A percentile compares a stretch with the other conserved stretches of the same genome.
These are phyloP conservation scores for Kodamaea sp. DNA, from an alignment of 1,139 yeast species.

Conservation along the genomic window DNA sequence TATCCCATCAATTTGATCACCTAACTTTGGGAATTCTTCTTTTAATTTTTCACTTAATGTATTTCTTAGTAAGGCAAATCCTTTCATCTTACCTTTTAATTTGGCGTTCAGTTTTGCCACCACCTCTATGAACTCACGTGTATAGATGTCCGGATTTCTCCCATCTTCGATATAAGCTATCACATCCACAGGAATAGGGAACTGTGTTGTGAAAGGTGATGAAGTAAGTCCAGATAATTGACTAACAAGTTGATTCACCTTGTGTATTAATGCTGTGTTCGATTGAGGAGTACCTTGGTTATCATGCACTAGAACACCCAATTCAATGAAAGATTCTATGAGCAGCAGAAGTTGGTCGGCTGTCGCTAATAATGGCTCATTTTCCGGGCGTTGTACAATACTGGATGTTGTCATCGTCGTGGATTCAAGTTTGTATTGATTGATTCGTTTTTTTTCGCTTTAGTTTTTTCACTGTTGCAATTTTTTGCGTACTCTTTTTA, in stretches of 20 bases:
- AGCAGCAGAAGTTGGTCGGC: slow-evolving; percentile 63
- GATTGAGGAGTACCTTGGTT: slow-evolving; percentile 73
- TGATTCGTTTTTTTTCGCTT: not conserved
- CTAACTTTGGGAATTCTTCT: slow-evolving; percentile 75
- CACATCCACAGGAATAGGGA: slow-evolving; percentile 71
- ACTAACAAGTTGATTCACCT: slow-evolving; percentile 38
- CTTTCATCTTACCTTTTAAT: slow-evolving; percentile 75
- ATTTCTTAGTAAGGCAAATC: slow-evolving; percentile 55
- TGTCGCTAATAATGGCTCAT: slow-evolving; percentile 45
- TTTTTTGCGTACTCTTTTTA: not conserved
- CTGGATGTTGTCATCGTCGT: slow-evolving; percentile 37
- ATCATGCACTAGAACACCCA: slow-evolving; percentile 90
- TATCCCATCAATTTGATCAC: slow-evolving; percentile 49
- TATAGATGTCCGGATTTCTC: slow-evolving; percentile 92
- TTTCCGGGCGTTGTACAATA: slow-evolving; percentile 23
- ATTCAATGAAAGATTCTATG: slow-evolving; percentile 81
- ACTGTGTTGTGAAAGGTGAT: slow-evolving; percentile 32
- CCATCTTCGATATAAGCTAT: slow-evolving; percentile 90
- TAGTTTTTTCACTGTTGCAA: not conserved
- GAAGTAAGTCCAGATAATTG: slow-evolving; percentile 36
- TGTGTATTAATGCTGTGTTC: slow-evolving; percentile 41
- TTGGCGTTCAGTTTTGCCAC: slow-evolving; percentile 85
- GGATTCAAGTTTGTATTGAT: not conserved
- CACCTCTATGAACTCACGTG: slow-evolving; percentile 93
- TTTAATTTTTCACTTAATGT: slow-evolving; percentile 64